Conservation (phyloP, 257 asterid species). For the Nyctanthes arbortristis region DNA sequence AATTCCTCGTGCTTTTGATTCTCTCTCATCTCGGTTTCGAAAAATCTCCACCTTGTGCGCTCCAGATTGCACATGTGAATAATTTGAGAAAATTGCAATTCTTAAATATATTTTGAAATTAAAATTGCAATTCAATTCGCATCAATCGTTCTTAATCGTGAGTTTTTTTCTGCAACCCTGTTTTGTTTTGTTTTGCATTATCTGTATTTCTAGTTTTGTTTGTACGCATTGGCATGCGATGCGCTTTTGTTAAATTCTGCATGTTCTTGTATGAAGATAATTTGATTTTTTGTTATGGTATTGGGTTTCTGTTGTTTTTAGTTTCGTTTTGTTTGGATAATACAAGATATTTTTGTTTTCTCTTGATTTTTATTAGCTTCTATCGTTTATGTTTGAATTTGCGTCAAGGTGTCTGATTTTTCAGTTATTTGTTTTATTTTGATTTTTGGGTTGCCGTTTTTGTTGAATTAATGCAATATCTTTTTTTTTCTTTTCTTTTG, state of each 20-base stretch:
- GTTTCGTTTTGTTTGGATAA: slow-evolving; percentile 9
- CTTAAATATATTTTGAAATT: slow-evolving; percentile 14
- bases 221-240: slow-evolving; percentile 37
- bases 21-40: slow-evolving; percentile 35
- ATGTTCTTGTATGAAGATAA: neutral
- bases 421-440: neutral
- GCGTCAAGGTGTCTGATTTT: neutral
- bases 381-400: neutral
- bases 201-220: neutral
- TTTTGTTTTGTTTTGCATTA: neutral
- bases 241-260: neutral
- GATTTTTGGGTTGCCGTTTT: neutral
- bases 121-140: slow-evolving; percentile 12
- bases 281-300: neutral
- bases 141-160: slow-evolving; percentile 15
- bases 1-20: slow-evolving; percentile 13
- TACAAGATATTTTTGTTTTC: neutral
- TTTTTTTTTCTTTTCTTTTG: slow-evolving; percentile 1
- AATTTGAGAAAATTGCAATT: neutral
- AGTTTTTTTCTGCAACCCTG: slow-evolving; percentile 18
- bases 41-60: slow-evolving; percentile 38
- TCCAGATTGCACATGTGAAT: slow-evolving; percentile 23
- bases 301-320: neutral
- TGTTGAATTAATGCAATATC: neutral
- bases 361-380: neutral